Percentiles rank a stretch among this genome's conserved stretches.
These are phyloP conservation scores for Neltuma alba DNA, from an alignment of 306 rosid genomes.

Conservation along the genomic window DNA sequence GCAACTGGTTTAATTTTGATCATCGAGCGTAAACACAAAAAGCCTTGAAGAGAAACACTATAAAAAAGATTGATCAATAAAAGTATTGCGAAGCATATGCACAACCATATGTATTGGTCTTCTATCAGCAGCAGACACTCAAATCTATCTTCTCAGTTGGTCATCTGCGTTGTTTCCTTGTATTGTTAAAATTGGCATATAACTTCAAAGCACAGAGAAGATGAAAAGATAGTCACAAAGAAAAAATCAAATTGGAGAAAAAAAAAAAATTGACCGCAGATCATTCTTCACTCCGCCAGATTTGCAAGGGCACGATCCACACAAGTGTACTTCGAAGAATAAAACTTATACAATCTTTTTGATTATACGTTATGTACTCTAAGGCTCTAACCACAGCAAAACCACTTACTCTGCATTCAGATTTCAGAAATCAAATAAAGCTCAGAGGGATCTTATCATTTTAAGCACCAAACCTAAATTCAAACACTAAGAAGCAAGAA, in stretches of 20 bases:
- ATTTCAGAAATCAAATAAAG: conserved; percentile 27
- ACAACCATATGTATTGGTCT: not conserved
- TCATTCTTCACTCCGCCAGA: conserved; percentile 25
- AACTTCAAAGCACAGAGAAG: conserved; percentile 3
- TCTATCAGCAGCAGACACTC: not conserved
- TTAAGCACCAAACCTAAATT: not conserved
- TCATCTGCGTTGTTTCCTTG: not conserved
- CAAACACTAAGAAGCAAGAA: not conserved
- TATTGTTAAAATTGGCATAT: not conserved
- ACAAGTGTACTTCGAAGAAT: conserved; percentile 8
- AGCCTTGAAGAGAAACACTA: not conserved
- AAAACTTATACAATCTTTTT: not conserved
- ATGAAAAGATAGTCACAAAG: conserved; percentile 4
- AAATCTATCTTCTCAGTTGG: not conserved
- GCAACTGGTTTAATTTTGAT: not conserved
- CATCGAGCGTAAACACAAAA: not conserved
- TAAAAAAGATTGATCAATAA: not conserved
- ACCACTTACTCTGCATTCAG: conserved; percentile 76
- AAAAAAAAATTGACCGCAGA: not conserved
- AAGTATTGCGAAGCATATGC: not conserved
- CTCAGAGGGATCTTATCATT: not conserved
- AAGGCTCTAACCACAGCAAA: conserved; percentile 73
- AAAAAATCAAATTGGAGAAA: not conserved
- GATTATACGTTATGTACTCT: not conserved
- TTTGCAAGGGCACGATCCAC: conserved; percentile 31